Percentiles rank a stretch among this genome's conserved stretches.
These are phyloP conservation scores for Globisporangium middletonii DNA, from an alignment of 352 stramenopile species.

Conservation along the genomic window DNA sequence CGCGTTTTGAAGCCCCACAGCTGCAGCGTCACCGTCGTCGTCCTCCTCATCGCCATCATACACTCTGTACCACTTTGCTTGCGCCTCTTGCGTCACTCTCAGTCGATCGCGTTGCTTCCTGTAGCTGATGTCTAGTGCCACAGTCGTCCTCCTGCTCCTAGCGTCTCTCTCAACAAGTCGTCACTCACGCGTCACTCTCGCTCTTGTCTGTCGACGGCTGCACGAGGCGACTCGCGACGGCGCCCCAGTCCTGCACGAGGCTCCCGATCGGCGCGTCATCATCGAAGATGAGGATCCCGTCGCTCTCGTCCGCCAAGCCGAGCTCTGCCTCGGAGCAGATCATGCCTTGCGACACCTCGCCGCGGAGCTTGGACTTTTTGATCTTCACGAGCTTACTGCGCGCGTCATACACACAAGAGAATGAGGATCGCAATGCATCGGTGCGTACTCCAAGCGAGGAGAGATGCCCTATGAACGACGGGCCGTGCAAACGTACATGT, in stretches of 20 bases:
- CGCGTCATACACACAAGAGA: constrained; percentile 5
- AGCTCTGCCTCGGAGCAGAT: constrained; percentile 80
- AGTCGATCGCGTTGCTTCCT: not conserved
- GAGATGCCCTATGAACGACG: not conserved
- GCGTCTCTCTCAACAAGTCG: not conserved
- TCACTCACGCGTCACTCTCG: not conserved
- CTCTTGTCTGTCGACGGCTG: not conserved
- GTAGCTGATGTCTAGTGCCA: not conserved
- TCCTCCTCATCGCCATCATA: not conserved
- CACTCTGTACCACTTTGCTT: not conserved
- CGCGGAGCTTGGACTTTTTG: constrained; percentile 79
- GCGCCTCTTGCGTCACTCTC: not conserved
- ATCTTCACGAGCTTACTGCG: constrained; percentile 75
- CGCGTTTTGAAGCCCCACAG: not conserved
- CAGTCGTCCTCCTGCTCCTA: not conserved
- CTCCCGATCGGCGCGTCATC: constrained; percentile 45
- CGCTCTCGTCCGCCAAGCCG: constrained; percentile 47
- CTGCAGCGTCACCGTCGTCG: not conserved
- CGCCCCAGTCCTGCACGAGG: constrained; percentile 35
- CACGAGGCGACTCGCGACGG: constrained; percentile 29
- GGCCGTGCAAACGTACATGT: constrained; percentile 29
- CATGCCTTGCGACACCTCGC: constrained; percentile 74
- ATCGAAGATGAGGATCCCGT: constrained; percentile 64
- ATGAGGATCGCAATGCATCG: not conserved
- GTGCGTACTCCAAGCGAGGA: not conserved